Base-by-base conservation (phyloP, 208 protist species). In the Leishmania mexicana region DNA sequence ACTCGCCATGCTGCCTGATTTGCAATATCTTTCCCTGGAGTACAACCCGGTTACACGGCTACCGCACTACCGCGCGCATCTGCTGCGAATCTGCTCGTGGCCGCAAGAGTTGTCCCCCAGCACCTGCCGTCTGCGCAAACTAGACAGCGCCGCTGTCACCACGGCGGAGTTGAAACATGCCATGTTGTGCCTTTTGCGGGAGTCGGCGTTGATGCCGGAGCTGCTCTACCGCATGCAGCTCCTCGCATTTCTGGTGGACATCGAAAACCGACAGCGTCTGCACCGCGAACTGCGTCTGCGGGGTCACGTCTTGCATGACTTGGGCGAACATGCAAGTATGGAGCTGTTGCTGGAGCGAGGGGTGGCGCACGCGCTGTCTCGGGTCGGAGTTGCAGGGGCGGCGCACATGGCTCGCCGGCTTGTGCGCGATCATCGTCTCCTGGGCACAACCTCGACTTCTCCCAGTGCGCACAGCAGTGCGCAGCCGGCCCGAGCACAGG, bases 11-110 rank as follows among this genome's bases (percentile, higher is more conserved):
- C 85, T 98, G 5, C 86, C 89, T 0, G 81, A 89, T 53, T 87
- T 98, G n/a, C 84, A 85, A 67, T 95, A 91, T 76, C 89, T 98
- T 65, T 94, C 91, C 1, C 79, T 98, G 42, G 93, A 96, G 83
- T 96, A 91, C 81, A 96, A 96, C 78, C 95, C 95, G 11, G 95
- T 98, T 21, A 80, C 89, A 8, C 81, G 84, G 35, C 89, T 96
- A 19, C 88, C 92, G 35, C 90, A 97, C 80, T 98, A 96, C 83
- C 91, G 91, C 53, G 88, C 91, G 3, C 95, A 98, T 57, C 62
- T 98, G 1, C 79, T 98, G 54, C 93, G 91, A 62, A 95, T 98
- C 47, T 93, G 88, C 78, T 85, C 89, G 40, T 95, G 91, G 90
- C 93, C 93, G 15, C 80, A 94, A 10, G 81, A 81, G 35, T 73